phyloP scores from a whole-genome alignment of 257 asterid species.

The Solanum lignicaule region DNA sequence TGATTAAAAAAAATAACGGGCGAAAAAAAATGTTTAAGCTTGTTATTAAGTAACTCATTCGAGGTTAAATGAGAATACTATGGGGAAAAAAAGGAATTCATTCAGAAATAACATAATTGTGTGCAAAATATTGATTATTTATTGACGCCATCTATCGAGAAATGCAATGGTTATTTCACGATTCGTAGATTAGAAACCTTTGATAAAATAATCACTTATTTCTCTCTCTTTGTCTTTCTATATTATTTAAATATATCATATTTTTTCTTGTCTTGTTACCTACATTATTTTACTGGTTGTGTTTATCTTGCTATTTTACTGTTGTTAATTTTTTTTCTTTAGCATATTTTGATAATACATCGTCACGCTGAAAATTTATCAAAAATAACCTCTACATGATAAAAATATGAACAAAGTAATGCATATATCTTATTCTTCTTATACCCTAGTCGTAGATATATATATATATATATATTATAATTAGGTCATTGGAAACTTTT shows the following conservation, averaged over 20 bases:
- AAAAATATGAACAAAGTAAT: neutral
- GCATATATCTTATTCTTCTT: neutral
- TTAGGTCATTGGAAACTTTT: neutral
- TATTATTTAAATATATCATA: too few species aligned
- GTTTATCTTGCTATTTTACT: neutral
- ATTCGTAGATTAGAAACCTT: too few species aligned
- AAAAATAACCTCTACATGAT: neutral
- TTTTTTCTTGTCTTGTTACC: neutral
- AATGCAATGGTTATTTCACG: too few species aligned
- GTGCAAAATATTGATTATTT: neutral
- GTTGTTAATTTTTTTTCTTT: neutral
- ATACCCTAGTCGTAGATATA: neutral
- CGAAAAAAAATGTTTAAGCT: neutral
- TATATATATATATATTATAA: neutral
- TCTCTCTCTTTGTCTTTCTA: too few species aligned
- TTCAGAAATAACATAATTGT: neutral
- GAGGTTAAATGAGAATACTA: neutral
- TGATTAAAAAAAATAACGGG: too few species aligned
- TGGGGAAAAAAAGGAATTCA: neutral
- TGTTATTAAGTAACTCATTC: neutral
- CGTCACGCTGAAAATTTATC: rapidly evolving
- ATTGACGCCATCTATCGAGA: neutral
- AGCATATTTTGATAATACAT: neutral
- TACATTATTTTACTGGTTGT: too few species aligned
- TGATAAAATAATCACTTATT: too few species aligned